A percentile compares a stretch with the other conserved stretches of the same genome.
phyloP scores from a whole-genome alignment of 345 rosid genomes.

The Mercurialis annua region DNA sequence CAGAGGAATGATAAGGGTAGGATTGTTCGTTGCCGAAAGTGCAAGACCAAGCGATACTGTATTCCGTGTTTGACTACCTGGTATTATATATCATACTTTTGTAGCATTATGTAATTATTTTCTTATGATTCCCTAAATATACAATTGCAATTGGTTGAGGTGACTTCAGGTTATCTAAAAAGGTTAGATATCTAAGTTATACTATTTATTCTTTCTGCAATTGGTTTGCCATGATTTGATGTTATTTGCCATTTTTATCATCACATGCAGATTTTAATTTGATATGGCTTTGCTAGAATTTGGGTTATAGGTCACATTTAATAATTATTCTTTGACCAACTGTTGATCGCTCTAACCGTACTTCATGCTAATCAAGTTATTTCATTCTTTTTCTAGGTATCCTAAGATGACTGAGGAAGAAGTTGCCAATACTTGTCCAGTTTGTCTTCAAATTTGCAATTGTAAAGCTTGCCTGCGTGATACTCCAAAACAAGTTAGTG shows the following conservation, averaged over 20 bases:
- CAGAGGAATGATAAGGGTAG: slow-evolving; percentile 48
- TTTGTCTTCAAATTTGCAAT: slow-evolving; percentile 21
- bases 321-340: neutral
- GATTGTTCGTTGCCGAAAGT: slow-evolving; percentile 44
- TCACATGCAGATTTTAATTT: neutral
- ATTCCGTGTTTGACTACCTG: slow-evolving; percentile 37
- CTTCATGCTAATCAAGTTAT: too few relatives aligned
- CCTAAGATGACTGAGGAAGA: slow-evolving; percentile 17
- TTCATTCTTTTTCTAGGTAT: too few relatives aligned
- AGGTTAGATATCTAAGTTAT: too few relatives aligned
- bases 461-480: slow-evolving; percentile 26
- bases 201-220: too few relatives aligned
- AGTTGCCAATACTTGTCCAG: slow-evolving; percentile 21
- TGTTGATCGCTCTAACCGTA: neutral
- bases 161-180: too few relatives aligned
- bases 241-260: neutral
- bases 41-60: slow-evolving; percentile 53
- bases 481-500: slow-evolving; percentile 28
- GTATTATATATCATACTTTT: too few relatives aligned
- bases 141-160: too few relatives aligned
- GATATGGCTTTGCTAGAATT: neutral
- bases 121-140: too few relatives aligned
- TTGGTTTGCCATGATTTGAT: too few relatives aligned
- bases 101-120: too few relatives aligned
- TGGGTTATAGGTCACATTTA: neutral